Evolutionary conservation across 2,329 filamentous ascomycete genomes (phyloP).

Genomic region (Salinomyces thailandicus): DNA sequence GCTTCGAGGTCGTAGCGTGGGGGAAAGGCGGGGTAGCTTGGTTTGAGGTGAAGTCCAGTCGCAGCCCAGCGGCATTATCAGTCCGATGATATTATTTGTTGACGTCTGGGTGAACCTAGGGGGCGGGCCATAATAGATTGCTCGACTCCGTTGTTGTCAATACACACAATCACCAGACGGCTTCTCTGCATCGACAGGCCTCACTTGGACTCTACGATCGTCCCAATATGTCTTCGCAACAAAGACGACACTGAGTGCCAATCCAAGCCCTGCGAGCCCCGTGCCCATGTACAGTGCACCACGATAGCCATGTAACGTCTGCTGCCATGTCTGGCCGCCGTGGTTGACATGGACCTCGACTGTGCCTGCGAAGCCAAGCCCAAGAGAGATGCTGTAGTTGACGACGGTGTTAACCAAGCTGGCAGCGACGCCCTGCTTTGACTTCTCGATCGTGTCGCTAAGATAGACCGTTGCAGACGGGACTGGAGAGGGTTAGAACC

Average conservation of each 20-base stretch:
- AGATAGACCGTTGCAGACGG: conserved; percentile 53
- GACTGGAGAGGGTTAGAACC: no score
- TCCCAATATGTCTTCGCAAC: conserved; percentile 9
- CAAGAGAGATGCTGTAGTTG: conserved; percentile 58
- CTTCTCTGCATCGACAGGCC: background rate
- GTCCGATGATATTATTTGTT: background rate
- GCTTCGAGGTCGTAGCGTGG: background rate
- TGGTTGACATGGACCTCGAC: conserved; percentile 43
- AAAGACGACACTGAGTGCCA: conserved; percentile 20
- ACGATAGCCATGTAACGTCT: conserved; percentile 31
- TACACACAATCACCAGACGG: background rate
- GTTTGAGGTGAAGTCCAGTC: background rate
- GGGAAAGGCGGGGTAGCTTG: background rate
- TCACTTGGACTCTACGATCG: conserved; percentile 3
- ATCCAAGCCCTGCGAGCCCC: conserved; percentile 20
- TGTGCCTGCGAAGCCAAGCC: conserved; percentile 55
- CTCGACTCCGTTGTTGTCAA: background rate
- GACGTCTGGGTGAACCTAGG: background rate
- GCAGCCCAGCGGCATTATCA: background rate
- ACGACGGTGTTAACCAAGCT: conserved; percentile 49
- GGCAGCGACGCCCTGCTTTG: conserved; percentile 43
- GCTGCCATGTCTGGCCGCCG: conserved; percentile 25
- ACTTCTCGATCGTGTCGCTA: conserved; percentile 39
- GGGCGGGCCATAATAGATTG: background rate
- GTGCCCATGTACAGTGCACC: conserved; percentile 33